Percentiles rank a stretch among this genome's conserved stretches.
Conservation (phyloP, 106 monocot genomes). For the Narthecium ossifragum region DNA sequence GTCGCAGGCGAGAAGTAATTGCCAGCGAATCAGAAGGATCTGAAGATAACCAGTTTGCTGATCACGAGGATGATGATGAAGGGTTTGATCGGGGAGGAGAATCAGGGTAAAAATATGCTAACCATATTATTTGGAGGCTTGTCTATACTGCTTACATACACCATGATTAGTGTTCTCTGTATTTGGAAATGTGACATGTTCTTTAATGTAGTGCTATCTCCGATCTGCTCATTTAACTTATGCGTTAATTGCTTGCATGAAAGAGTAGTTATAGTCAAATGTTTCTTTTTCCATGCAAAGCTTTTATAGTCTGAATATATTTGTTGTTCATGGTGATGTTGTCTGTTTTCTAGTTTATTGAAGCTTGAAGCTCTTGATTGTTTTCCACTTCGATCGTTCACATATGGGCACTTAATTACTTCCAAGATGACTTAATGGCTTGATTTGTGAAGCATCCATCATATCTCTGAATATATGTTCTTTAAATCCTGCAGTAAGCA, state of each 20-base stretch:
- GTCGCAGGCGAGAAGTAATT: slow-evolving; percentile 71
- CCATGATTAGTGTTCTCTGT: background rate
- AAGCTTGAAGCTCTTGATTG: too few species aligned
- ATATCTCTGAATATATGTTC: background rate
- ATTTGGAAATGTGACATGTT: background rate
- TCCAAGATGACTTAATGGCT: too few species aligned
- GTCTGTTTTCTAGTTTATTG: too few species aligned
- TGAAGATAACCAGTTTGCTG: slow-evolving; percentile 51
- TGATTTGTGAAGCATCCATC: background rate
- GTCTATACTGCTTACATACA: too few species aligned
- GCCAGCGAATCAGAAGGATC: slow-evolving; percentile 80
- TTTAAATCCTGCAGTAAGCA: slow-evolving; percentile 21
- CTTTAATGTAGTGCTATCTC: background rate
- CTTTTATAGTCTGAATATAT: too few species aligned
- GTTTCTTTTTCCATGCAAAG: too few species aligned
- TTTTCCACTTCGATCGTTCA: too few species aligned
- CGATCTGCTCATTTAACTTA: background rate
- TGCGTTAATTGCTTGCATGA: background rate
- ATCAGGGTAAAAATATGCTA: slow-evolving; percentile 30
- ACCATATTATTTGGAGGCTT: too few species aligned
- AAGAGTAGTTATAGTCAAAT: too few species aligned
- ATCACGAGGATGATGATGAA: slow-evolving; percentile 52
- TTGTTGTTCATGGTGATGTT: too few species aligned
- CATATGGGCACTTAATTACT: too few species aligned
- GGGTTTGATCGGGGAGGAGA: slow-evolving; percentile 44